Evolutionary conservation across 2,329 filamentous ascomycete genomes (phyloP).

Genomic region (Colletotrichum tropicicola): DNA sequence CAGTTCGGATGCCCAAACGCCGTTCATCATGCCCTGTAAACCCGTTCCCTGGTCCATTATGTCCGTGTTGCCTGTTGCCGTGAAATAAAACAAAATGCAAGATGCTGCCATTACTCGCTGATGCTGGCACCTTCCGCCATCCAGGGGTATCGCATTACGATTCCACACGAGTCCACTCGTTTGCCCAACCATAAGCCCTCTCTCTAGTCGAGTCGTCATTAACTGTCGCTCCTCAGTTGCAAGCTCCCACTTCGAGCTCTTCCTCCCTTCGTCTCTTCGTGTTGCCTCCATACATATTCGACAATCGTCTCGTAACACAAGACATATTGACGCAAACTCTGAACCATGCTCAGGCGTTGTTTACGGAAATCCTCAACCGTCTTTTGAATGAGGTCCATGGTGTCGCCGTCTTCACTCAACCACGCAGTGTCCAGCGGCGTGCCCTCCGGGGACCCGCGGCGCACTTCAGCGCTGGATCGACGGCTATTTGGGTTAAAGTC

Average conservation of each 20-base stretch:
- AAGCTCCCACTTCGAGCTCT: slow-evolving; percentile 34
- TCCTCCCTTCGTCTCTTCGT: slow-evolving; percentile 43
- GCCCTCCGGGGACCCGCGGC: slow-evolving; percentile 20
- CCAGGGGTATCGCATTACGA: slow-evolving; percentile 26
- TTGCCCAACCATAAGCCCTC: not conserved
- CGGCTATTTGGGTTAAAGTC: slow-evolving; percentile 23
- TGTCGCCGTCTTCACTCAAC: slow-evolving; percentile 75
- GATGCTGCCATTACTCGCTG: slow-evolving; percentile 22
- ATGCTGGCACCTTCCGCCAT: slow-evolving; percentile 20
- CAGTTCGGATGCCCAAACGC: slow-evolving; percentile 22
- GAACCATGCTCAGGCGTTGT: slow-evolving; percentile 95
- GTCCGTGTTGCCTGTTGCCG: slow-evolving; percentile 17
- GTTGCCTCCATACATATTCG: slow-evolving; percentile 77
- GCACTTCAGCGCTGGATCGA: slow-evolving; percentile 18
- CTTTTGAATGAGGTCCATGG: slow-evolving; percentile 81
- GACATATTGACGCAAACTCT: slow-evolving; percentile 91
- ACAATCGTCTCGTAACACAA: slow-evolving; percentile 95
- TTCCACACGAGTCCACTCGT: slow-evolving; percentile 7
- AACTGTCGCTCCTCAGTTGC: slow-evolving; percentile 24
- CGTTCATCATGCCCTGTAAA: slow-evolving; percentile 14
- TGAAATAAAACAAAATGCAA: slow-evolving; percentile 14
- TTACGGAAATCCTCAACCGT: slow-evolving; percentile 91
- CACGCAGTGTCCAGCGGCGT: slow-evolving; percentile 63
- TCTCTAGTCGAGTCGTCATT: slow-evolving; percentile 1
- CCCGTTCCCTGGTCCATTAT: slow-evolving; percentile 6